These are phyloP conservation scores for Nakazawaea peltata DNA, from an alignment of 805 yeast genomes.

Conservation along the genomic window DNA sequence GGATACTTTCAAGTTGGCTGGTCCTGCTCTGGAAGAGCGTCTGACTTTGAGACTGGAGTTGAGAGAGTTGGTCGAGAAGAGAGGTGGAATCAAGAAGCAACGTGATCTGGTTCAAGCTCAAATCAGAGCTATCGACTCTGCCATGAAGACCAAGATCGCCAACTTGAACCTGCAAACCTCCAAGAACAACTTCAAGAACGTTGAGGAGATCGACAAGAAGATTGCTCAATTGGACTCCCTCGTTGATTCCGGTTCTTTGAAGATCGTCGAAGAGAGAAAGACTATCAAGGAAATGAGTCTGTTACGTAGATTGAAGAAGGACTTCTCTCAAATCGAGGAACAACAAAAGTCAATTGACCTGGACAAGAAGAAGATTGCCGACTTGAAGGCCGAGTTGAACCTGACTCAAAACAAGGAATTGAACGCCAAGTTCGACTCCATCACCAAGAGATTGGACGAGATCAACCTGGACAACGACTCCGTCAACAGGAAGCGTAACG, in stretches of 20 bases:
- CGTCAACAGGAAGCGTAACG: constrained; percentile 58
- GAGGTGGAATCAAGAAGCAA: constrained; percentile 24
- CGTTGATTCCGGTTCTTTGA: constrained; percentile 71
- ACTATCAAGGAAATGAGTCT: constrained; percentile 77
- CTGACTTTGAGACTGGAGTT: constrained; percentile 37
- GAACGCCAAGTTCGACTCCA: constrained; percentile 57
- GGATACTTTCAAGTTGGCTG: constrained; percentile 42
- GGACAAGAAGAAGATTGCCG: constrained; percentile 69
- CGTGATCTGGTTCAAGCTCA: constrained; percentile 41
- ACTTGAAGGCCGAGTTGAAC: constrained; percentile 58
- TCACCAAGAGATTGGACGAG: constrained; percentile 63
- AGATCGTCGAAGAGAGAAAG: constrained; percentile 87
- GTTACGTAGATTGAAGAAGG: constrained; percentile 74
- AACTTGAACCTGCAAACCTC: constrained; percentile 70
- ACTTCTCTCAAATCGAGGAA: constrained; percentile 63
- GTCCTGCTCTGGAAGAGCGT: constrained; percentile 43
- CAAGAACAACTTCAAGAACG: constrained; percentile 59
- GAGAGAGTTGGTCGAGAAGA: constrained; percentile 33
- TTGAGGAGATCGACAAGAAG: constrained; percentile 62
- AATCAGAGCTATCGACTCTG: constrained; percentile 61
- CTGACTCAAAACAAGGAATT: constrained; percentile 55
- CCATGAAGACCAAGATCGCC: constrained; percentile 63
- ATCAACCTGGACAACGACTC: constrained; percentile 53
- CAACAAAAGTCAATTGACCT: constrained; percentile 73
- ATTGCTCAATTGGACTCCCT: constrained; percentile 59